These are phyloP conservation scores for Lactifluus hygrophoroides DNA, from an alignment of 768 basidiomycete species.

Conservation along the genomic window DNA sequence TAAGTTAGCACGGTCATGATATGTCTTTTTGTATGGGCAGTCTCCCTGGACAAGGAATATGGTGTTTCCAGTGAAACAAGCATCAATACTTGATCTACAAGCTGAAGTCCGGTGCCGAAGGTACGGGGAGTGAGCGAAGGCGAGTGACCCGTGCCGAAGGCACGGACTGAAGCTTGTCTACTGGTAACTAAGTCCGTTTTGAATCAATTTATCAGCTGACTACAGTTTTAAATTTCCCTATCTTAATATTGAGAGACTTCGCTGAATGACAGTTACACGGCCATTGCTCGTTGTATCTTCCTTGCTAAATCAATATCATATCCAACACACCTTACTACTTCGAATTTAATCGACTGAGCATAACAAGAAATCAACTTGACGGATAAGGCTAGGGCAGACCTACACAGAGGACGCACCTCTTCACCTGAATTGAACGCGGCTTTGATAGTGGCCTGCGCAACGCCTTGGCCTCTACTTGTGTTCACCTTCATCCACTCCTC, in stretches of 20 bases:
- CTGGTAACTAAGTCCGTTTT: not conserved
- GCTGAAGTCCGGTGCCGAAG: no score
- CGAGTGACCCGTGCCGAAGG: no score
- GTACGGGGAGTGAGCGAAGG: no score
- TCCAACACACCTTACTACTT: not conserved
- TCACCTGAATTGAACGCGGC: not conserved
- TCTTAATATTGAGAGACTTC: no score
- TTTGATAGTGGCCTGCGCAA: rapidly evolving
- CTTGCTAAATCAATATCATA: not conserved
- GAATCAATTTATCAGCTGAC: no score
- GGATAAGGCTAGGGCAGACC: no score
- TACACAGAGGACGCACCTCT: not conserved
- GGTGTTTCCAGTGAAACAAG: not conserved
- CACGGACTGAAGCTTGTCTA: no score
- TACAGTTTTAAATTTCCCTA: no score
- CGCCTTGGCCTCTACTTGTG: not conserved
- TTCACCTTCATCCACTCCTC: not conserved
- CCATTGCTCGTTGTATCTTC: not conserved
- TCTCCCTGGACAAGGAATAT: not conserved
- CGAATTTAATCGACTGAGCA: not conserved
- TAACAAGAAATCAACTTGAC: not conserved
- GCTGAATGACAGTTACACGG: not conserved
- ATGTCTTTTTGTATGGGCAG: not conserved
- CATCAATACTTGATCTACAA: not conserved
- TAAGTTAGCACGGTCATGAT: not conserved